Evolutionary conservation across 306 rosid species (phyloP).

Genomic region (Pachyrhizus erosus): DNA sequence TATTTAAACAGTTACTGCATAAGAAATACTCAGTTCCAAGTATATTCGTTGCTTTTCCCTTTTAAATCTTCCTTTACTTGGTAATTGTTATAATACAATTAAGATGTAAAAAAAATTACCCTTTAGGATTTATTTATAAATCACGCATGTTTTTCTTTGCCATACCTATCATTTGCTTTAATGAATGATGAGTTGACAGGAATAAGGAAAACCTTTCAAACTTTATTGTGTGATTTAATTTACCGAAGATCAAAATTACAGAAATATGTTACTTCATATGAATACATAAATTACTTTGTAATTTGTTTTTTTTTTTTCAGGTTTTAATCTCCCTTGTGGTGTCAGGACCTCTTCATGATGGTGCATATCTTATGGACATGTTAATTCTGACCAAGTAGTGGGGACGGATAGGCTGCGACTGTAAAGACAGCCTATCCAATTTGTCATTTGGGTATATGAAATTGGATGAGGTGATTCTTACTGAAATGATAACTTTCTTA

Average conservation of each 20-base stretch:
- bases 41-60: too few relatives aligned
- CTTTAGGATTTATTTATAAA: slow-evolving; percentile 19
- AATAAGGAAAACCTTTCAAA: neutral
- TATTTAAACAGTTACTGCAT: too few relatives aligned
- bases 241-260: neutral
- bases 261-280: slow-evolving; percentile 27
- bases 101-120: neutral
- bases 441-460: slow-evolving; percentile 88
- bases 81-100: slow-evolving; percentile 1
- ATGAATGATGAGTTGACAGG: neutral
- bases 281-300: slow-evolving; percentile 23
- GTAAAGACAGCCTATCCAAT: too few relatives aligned
- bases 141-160: neutral
- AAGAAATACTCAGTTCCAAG: too few relatives aligned
- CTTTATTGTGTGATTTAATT: too few relatives aligned
- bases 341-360: slow-evolving; percentile 85
- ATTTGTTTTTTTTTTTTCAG: slow-evolving; percentile 46
- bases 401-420: too few relatives aligned
- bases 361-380: slow-evolving; percentile 71
- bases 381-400: too few relatives aligned
- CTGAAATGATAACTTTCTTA: slow-evolving; percentile 29
- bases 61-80: too few relatives aligned
- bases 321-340: slow-evolving; percentile 68
- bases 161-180: slow-evolving; percentile 1
- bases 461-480: slow-evolving; percentile 76